Evolutionary conservation across 345 rosid genomes (phyloP).

Genomic region (Adansonia digitata): DNA sequence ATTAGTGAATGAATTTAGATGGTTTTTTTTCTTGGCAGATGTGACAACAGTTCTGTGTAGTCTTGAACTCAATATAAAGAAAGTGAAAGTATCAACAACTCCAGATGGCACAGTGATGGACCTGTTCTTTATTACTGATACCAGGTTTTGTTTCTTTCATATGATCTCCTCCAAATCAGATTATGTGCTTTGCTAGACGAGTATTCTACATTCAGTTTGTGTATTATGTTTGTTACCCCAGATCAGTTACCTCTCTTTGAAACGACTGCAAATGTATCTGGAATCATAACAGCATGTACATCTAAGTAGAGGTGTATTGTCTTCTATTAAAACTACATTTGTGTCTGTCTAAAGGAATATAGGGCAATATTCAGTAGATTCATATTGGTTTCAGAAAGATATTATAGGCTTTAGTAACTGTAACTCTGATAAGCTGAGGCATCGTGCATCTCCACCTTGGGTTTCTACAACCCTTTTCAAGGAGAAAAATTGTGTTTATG

Average conservation of each 20-base stretch:
- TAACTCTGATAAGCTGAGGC: neutral
- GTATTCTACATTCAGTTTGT: neutral
- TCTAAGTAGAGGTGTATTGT: neutral
- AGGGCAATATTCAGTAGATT: neutral
- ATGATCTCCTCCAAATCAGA: neutral
- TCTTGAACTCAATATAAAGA: slow-evolving; percentile 81
- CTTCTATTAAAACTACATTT: neutral
- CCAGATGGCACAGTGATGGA: slow-evolving; percentile 94
- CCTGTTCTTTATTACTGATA: slow-evolving; percentile 87
- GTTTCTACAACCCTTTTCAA: neutral
- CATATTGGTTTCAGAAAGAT: neutral
- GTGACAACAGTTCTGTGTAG: slow-evolving; percentile 73
- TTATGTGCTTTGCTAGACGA: neutral
- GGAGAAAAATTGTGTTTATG: neutral
- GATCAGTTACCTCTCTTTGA: neutral
- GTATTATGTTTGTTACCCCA: neutral
- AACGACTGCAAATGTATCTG: neutral
- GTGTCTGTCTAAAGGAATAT: neutral
- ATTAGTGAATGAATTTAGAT: slow-evolving; percentile 13
- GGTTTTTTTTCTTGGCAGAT: slow-evolving; percentile 43
- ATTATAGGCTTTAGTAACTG: neutral
- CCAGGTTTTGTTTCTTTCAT: slow-evolving; percentile 47
- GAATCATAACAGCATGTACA: neutral
- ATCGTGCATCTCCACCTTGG: neutral
- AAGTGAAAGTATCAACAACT: slow-evolving; percentile 93